Base-by-base conservation (phyloP, 1,284 basidiomycete species). In the Ganoderma meredithae region DNA sequence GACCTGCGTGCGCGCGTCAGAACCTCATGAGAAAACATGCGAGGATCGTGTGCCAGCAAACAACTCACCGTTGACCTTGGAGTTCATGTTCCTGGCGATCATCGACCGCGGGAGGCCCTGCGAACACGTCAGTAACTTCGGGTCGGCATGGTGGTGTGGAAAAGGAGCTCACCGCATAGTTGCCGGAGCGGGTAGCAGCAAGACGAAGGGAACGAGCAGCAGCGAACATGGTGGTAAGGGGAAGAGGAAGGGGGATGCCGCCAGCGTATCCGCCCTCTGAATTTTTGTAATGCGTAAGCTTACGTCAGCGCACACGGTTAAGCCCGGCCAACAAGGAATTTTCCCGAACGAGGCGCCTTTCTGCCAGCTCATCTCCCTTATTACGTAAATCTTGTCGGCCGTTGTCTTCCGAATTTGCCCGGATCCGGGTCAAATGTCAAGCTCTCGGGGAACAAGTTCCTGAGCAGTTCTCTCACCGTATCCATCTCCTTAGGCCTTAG, bases 1-100 rank as follows among this genome's bases (percentile, higher is more conserved):
- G 93, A 72, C 44, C 44, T 59, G 44, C 3, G 22, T 9, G 22
- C 27, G 59, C 64, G 39, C 56, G 55, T 49, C 25, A 19, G 41
- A 27, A 19, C 66, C 41, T 41, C 31, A 25, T 15, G 1, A 17
- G 5, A 22, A 52, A 47, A 36, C 9, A 39, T 13, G 12, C 40
- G n/a, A 0, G 12, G 3, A 39, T 56, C 62, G 62, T 40, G 62
- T 53, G 56, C 36, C 66, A 63, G 44, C 59, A 22, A 27, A 61
- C 36, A 40, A 80, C 86, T 67, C 70, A 91, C 92, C 92, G 71
- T 85, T 90, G 79, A 92, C 90, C 86, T 94, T 94, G 72, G 90
- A 86, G 83, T 93, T 93, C 91, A 93, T 93, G 82, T 90, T 92
- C 81, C 92, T 86, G 76, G 90, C 89, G 81, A 92, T 88, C 81